Evolutionary conservation across 1,139 yeast genomes (phyloP).

Genomic region (Yamadazyma atmosphaerica): DNA sequence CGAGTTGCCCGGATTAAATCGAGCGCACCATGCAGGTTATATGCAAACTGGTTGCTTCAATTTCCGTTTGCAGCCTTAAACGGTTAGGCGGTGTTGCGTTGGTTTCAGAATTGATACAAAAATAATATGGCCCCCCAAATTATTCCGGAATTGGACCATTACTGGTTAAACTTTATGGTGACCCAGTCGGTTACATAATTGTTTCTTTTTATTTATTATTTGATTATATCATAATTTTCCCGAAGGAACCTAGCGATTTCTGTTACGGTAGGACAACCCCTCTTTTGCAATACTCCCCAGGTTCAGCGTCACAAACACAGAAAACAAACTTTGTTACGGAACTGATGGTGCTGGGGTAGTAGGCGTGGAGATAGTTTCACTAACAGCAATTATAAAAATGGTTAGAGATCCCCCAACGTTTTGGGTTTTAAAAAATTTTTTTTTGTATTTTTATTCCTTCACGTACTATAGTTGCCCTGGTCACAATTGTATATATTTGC

Average conservation of each 20-base stretch:
- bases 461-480: too few species aligned
- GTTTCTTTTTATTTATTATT: not conserved
- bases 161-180: too few species aligned
- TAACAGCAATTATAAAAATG: slow-evolving; percentile 3
- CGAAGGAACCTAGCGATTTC: not conserved
- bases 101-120: not conserved
- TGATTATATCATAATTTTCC: slow-evolving; percentile 1
- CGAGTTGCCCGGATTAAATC: not conserved
- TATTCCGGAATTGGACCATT: not conserved
- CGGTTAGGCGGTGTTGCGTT: not conserved
- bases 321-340: too few species aligned
- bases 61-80: not conserved
- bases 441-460: not conserved
- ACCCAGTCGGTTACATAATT: not conserved
- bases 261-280: not conserved
- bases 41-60: not conserved
- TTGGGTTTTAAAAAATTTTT: not conserved
- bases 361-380: not conserved
- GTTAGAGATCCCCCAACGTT: not conserved
- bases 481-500: slow-evolving; percentile 1
- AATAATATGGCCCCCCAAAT: too few species aligned
- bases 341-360: too few species aligned
- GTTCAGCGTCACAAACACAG: not conserved
- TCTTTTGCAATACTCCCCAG: not conserved
- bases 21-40: not conserved